A percentile compares a stretch with the other conserved stretches of the same genome.
phyloP scores from a whole-genome alignment of 179 eudicot genomes.

The Silene coronaria region DNA sequence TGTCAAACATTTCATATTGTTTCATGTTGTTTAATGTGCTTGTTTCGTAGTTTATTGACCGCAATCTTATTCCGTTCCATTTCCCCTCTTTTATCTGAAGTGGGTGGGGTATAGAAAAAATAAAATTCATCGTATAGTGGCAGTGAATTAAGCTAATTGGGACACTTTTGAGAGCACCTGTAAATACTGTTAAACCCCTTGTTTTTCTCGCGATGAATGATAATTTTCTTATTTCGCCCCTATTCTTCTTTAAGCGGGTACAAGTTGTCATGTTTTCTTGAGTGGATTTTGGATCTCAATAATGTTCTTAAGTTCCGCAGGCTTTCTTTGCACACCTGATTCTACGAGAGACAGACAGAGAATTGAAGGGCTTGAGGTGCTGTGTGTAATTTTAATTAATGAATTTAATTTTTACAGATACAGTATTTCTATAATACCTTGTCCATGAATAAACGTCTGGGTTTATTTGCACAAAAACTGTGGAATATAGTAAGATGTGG shows the following conservation, averaged over 20 bases:
- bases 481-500: background rate
- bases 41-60: background rate
- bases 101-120: background rate
- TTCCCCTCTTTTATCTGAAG: background rate
- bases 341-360: slow-evolving; percentile 80
- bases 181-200: background rate
- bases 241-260: background rate
- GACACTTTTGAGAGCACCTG: slow-evolving; percentile 2
- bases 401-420: background rate
- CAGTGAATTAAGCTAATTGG: background rate
- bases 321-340: slow-evolving; percentile 90
- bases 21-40: background rate
- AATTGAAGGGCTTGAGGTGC: slow-evolving; percentile 83
- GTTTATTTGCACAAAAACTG: background rate
- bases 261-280: background rate
- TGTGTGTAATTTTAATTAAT: slow-evolving; percentile 12
- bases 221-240: background rate
- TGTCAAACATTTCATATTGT: background rate
- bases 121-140: background rate
- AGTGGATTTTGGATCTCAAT: slow-evolving; percentile 10
- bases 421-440: background rate
- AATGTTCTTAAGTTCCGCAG: slow-evolving; percentile 42
- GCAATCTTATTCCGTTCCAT: background rate
- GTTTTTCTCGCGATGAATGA: background rate
- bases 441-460: background rate